These are phyloP conservation scores for Phytophthora chlamydospora DNA, from an alignment of 352 stramenopile species.

Conservation along the genomic window DNA sequence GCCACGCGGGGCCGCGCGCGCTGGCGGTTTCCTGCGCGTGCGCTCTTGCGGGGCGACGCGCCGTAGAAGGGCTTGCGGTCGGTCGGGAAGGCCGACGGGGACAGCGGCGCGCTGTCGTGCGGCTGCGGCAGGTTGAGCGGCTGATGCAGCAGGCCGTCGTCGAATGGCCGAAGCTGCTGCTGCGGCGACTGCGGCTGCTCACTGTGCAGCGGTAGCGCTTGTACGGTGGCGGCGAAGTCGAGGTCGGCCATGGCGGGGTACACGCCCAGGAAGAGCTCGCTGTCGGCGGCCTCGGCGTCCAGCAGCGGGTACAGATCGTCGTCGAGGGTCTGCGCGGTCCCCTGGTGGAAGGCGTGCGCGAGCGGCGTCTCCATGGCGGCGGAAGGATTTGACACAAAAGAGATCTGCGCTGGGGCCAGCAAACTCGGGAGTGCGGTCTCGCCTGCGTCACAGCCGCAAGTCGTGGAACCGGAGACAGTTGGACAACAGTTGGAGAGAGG, in stretches of 20 bases:
- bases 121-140: conserved; percentile 28
- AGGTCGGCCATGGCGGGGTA: conserved; percentile 67
- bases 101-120: conserved; percentile 20
- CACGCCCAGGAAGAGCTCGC: conserved; percentile 64
- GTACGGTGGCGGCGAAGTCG: conserved; percentile 66
- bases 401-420: conserved; percentile 20
- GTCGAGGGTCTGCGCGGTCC: conserved; percentile 29
- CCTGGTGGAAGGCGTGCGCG: conserved; percentile 58
- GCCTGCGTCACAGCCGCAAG: conserved; percentile 13
- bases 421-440: conserved; percentile 24
- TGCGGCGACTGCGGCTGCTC: conserved; percentile 11
- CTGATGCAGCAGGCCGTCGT: conserved; percentile 31
- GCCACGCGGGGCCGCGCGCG: conserved; percentile 5
- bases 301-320: conserved; percentile 74
- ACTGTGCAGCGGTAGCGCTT: conserved; percentile 45
- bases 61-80: conserved; percentile 25
- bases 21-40: conserved; percentile 4
- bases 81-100: conserved; percentile 26
- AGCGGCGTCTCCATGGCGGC: conserved; percentile 38
- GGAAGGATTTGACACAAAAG: not conserved
- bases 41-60: conserved; percentile 17
- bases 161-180: conserved; percentile 27
- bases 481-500: no score
- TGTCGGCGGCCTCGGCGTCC: conserved; percentile 42
- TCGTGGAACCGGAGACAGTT: not conserved